Evolutionary conservation across 1,284 basidiomycete species (phyloP).

Genomic region (Cryptococcus sp.): DNA sequence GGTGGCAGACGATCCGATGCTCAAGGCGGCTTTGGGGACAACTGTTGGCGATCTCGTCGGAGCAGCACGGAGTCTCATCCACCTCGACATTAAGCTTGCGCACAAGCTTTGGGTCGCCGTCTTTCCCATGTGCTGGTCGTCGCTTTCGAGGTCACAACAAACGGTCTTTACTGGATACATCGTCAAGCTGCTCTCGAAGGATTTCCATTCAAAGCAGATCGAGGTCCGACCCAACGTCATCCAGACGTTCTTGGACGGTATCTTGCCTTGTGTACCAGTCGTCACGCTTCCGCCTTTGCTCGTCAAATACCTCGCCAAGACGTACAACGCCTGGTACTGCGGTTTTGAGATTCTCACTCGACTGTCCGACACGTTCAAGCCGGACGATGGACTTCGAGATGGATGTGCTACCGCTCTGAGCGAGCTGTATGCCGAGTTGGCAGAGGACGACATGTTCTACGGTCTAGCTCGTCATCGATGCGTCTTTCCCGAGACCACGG

Average conservation of each 20-base stretch:
- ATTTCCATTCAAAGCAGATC: constrained; percentile 85
- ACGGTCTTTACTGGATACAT: constrained; percentile 82
- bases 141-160: constrained; percentile 80
- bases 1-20: constrained; percentile 22
- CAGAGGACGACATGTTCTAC: constrained; percentile 97
- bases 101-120: constrained; percentile 85
- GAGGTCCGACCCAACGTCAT: constrained; percentile 92
- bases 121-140: constrained; percentile 85
- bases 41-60: constrained; percentile 60
- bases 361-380: constrained; percentile 62
- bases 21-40: constrained; percentile 17
- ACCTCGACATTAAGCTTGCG: constrained; percentile 68
- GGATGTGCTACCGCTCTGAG: constrained; percentile 85
- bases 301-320: constrained; percentile 93
- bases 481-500: constrained; percentile 84
- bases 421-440: constrained; percentile 91
- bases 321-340: constrained; percentile 92
- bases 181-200: constrained; percentile 84
- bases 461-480: constrained; percentile 89
- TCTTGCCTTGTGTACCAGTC: constrained; percentile 76
- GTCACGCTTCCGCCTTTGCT: constrained; percentile 90
- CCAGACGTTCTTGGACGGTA: constrained; percentile 80
- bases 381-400: constrained; percentile 81
- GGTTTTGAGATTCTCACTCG: constrained; percentile 82
- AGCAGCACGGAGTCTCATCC: constrained; percentile 77